Conservation (phyloP, 208 protist genomes). For the Acanthamoeba sp. region DNA sequence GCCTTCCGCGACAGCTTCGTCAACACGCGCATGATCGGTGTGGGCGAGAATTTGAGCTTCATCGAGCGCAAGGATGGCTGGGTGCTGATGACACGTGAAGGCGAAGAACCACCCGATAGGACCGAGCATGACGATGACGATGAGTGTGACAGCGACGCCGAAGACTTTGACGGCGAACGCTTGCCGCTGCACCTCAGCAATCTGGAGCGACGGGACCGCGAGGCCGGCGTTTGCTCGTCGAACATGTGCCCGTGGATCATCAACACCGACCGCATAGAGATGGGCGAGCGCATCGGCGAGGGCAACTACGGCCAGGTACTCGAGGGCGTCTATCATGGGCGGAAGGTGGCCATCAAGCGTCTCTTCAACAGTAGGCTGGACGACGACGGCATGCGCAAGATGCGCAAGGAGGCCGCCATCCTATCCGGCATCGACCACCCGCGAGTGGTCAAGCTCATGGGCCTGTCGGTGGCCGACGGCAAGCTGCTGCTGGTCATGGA, state of each 20-base stretch:
- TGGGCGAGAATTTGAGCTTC: background rate
- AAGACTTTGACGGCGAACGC: background rate
- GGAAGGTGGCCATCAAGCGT: conserved; percentile 57
- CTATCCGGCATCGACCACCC: conserved; percentile 14
- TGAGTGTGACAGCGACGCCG: background rate
- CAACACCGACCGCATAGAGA: background rate
- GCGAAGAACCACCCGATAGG: background rate
- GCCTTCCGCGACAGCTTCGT: conserved; percentile 1
- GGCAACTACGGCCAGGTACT: background rate
- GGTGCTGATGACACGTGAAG: background rate
- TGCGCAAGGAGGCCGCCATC: conserved; percentile 7
- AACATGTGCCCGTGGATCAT: conserved; percentile 49
- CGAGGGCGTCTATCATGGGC: background rate
- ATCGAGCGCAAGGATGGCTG: background rate
- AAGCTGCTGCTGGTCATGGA: conserved; percentile 84
- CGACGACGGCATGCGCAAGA: conserved; percentile 6
- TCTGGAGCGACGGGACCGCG: background rate
- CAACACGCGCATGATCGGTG: background rate
- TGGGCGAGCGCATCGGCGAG: background rate
- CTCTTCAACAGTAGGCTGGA: background rate
- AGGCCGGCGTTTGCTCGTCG: background rate
- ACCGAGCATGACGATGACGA: background rate
- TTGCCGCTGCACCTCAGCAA: too few species aligned
- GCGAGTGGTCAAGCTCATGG: conserved; percentile 22
- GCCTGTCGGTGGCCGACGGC: conserved; percentile 74